A percentile compares a stretch with the other conserved stretches of the same genome.
Conservation (phyloP, 1,284 basidiomycete species). For the Ganoderma multipileum region DNA sequence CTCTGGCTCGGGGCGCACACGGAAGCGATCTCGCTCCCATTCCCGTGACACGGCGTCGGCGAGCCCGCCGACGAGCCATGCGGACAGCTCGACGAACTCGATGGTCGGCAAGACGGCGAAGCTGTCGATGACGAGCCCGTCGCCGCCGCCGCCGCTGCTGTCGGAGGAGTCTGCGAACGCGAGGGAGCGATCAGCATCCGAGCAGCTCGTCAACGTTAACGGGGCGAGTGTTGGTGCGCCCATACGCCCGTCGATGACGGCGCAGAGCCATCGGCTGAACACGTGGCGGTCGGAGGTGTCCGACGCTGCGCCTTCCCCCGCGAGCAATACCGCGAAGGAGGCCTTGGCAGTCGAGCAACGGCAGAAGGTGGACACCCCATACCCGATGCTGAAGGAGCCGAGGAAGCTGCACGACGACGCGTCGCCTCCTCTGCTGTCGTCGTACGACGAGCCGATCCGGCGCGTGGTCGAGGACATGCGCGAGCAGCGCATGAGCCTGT, state of each 20-base stretch:
- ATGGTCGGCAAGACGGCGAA: slow-evolving; percentile 31
- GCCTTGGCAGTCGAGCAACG: not conserved
- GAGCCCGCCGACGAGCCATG: slow-evolving; percentile 30
- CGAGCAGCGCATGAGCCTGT: slow-evolving; percentile 90
- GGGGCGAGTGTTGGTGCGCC: not conserved
- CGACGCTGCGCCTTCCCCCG: not conserved
- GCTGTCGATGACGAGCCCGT: slow-evolving; percentile 26
- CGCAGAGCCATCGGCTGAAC: slow-evolving; percentile 35
- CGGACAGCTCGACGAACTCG: slow-evolving; percentile 30
- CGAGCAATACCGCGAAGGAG: no score
- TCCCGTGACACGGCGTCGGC: slow-evolving; percentile 15
- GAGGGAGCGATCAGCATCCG: not conserved
- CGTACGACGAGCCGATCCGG: slow-evolving; percentile 76
- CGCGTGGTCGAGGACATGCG: slow-evolving; percentile 88
- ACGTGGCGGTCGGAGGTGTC: slow-evolving; percentile 40
- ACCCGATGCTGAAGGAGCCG: slow-evolving; percentile 45
- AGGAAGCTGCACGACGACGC: slow-evolving; percentile 57
- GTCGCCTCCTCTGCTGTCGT: slow-evolving; percentile 66
- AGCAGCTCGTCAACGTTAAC: not conserved
- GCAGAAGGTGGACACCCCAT: not conserved
- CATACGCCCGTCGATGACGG: slow-evolving; percentile 12
- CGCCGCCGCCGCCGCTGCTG: slow-evolving; percentile 23
- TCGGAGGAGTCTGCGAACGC: not conserved
- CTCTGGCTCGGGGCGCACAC: slow-evolving; percentile 7
- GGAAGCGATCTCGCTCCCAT: slow-evolving; percentile 12